Conservation (phyloP, 2,329 filamentous ascomycete species). For the Zasmidium cellare region DNA sequence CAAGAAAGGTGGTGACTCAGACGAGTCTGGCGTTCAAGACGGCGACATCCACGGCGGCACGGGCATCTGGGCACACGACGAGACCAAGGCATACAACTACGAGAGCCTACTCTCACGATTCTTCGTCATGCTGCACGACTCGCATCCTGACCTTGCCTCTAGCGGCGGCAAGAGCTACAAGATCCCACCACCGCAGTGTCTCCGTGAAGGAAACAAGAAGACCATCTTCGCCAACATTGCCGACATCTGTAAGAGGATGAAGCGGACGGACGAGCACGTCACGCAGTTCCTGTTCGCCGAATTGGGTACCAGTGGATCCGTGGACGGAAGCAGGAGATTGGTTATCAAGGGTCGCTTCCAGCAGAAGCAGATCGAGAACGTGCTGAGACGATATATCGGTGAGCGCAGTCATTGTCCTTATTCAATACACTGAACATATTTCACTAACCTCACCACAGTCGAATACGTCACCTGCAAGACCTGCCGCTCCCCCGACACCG, state of each 20-base stretch:
- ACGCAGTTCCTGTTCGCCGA: constrained; percentile 97
- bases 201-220: constrained; percentile 99
- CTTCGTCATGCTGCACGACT: constrained; percentile 90
- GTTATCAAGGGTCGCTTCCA: constrained; percentile 99
- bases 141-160: constrained; percentile 93
- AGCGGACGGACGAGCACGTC: constrained; percentile 89
- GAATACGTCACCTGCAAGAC: constrained; percentile 99
- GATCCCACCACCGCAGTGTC: constrained; percentile 96
- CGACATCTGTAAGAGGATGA: constrained; percentile 99
- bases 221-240: constrained; percentile 99
- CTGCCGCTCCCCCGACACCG: constrained; percentile 89
- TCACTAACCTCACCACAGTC: constrained; percentile 53
- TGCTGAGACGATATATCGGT: constrained; percentile 93
- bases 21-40: constrained; percentile 46
- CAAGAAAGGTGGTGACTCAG: constrained; percentile 39
- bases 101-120: constrained; percentile 83
- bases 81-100: constrained; percentile 77
- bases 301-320: constrained; percentile 93
- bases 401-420: constrained; percentile 40
- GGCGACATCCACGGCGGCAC: constrained; percentile 86
- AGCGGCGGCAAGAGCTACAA: constrained; percentile 84
- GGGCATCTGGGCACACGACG: constrained; percentile 85
- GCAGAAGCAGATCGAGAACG: constrained; percentile 98
- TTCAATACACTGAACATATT: not conserved
- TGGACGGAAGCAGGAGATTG: constrained; percentile 86